A percentile compares a stretch with the other conserved stretches of the same genome.
These are phyloP conservation scores for Calonectria multiphialidica DNA, from an alignment of 2,329 filamentous ascomycete genomes.

Conservation along the genomic window DNA sequence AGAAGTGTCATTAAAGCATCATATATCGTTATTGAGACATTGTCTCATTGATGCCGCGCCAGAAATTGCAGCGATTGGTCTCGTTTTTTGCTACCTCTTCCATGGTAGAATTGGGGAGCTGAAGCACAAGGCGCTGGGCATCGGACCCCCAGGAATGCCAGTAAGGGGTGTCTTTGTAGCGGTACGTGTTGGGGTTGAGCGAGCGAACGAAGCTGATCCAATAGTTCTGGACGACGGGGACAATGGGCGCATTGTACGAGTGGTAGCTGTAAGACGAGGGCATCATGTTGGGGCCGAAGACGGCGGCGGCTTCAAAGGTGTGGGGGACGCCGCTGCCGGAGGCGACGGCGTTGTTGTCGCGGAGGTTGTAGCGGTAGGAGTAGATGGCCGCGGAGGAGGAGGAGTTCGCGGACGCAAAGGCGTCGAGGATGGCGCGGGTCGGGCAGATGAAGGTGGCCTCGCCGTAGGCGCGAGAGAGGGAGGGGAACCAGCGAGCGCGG, in stretches of 20 bases:
- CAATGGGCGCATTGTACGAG: constrained; percentile 58
- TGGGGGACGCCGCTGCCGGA: constrained; percentile 62
- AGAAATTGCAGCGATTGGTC: constrained; percentile 54
- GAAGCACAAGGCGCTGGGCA: constrained; percentile 52
- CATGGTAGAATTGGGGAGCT: constrained; percentile 53
- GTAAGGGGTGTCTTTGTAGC: constrained; percentile 48
- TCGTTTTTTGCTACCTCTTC: constrained; percentile 52
- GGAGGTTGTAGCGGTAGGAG: constrained; percentile 64
- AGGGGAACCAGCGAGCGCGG: constrained; percentile 59
- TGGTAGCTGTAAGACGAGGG: constrained; percentile 51
- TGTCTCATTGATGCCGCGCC: constrained; percentile 51
- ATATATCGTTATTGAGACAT: constrained; percentile 38
- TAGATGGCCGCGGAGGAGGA: constrained; percentile 46
- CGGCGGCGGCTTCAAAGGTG: constrained; percentile 59
- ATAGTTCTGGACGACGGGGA: constrained; percentile 62
- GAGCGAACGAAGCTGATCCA: constrained; percentile 61
- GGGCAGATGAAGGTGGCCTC: constrained; percentile 61
- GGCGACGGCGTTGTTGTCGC: constrained; percentile 50
- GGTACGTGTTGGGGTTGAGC: constrained; percentile 57
- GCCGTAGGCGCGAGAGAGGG: constrained; percentile 56
- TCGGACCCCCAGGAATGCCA: constrained; percentile 56
- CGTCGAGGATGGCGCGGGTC: constrained; percentile 53
- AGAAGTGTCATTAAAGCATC: constrained; percentile 6
- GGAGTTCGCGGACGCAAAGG: constrained; percentile 38
- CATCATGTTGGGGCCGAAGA: constrained; percentile 59